These are phyloP conservation scores for Populus hybrid DNA, from an alignment of 441 rosid genomes.

Conservation along the genomic window DNA sequence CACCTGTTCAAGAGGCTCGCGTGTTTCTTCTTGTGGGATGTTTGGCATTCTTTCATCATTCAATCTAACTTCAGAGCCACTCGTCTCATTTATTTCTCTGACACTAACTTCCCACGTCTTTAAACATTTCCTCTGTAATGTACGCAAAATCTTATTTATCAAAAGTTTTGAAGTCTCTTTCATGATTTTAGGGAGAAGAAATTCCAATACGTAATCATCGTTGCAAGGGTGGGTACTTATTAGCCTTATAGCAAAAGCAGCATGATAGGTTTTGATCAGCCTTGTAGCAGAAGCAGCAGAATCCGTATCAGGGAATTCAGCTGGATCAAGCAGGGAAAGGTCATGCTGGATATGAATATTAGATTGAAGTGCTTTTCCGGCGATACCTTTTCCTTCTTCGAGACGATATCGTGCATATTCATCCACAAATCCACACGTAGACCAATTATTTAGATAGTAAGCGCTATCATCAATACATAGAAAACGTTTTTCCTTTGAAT, in stretches of 20 bases:
- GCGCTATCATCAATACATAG: not conserved
- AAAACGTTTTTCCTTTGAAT: not conserved
- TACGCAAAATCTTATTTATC: not conserved
- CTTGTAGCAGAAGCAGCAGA: not conserved
- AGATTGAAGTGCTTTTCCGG: not conserved
- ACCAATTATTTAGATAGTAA: not conserved
- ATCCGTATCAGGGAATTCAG: not conserved
- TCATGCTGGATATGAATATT: not conserved
- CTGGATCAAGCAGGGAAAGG: not conserved
- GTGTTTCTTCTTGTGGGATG: not conserved
- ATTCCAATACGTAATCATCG: not conserved
- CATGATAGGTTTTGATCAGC: not conserved
- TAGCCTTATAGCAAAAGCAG: not conserved
- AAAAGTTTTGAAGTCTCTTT: not conserved
- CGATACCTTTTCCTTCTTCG: not conserved
- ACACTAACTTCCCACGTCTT: rapidly evolving
- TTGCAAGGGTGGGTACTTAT: not conserved
- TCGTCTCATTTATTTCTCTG: not conserved
- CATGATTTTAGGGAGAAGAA: not conserved
- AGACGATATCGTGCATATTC: not conserved
- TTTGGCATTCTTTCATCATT: not conserved
- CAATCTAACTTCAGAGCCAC: not conserved
- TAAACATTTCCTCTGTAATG: not conserved
- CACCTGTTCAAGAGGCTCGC: not conserved
- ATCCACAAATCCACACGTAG: rapidly evolving